Evolutionary conservation across 1,284 basidiomycete genomes (phyloP).

Genomic region (Vanrija humicola): DNA sequence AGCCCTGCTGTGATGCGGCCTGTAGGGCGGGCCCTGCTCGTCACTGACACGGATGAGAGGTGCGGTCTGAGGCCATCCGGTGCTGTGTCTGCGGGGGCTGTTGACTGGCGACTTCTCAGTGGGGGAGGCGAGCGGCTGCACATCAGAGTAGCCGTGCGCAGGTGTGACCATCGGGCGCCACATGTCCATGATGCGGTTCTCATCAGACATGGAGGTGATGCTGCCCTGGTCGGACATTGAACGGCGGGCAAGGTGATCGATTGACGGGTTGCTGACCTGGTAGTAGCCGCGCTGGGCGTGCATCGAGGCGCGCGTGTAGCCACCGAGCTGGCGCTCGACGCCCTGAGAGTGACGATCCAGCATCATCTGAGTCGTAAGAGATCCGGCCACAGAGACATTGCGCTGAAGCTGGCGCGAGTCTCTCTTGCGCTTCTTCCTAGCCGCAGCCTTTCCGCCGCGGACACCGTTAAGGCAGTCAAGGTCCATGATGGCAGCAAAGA

Average conservation of each 20-base stretch:
- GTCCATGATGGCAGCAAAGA: slow-evolving; percentile 65
- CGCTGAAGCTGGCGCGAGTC: slow-evolving; percentile 40
- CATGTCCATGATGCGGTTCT: slow-evolving; percentile 38
- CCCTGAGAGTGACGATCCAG: slow-evolving; percentile 47
- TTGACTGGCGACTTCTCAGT: slow-evolving; percentile 6
- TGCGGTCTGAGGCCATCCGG: slow-evolving; percentile 1
- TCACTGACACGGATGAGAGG: slow-evolving; percentile 26
- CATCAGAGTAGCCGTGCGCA: background rate
- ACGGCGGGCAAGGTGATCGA: slow-evolving; percentile 12
- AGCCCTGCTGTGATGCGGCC: slow-evolving; percentile 24
- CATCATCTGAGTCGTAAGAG: slow-evolving; percentile 49
- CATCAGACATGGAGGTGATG: slow-evolving; percentile 18
- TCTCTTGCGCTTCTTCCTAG: slow-evolving; percentile 50
- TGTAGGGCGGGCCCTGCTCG: slow-evolving; percentile 13
- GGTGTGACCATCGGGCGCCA: slow-evolving; percentile 2
- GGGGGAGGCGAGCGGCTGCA: background rate
- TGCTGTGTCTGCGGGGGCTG: background rate
- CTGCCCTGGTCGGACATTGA: slow-evolving; percentile 13
- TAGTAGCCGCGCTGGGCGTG: slow-evolving; percentile 12
- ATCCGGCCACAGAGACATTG: slow-evolving; percentile 42
- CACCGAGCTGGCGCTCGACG: slow-evolving; percentile 17
- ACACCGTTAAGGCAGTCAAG: slow-evolving; percentile 58
- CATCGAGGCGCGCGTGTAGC: background rate
- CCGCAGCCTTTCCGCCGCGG: slow-evolving; percentile 65
- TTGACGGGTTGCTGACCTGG: slow-evolving; percentile 9